Evolutionary conservation across 352 stramenopile genomes (phyloP), one percentile per base, ranked within the genome.

Genomic region (Globisporangium okanoganense): DNA sequence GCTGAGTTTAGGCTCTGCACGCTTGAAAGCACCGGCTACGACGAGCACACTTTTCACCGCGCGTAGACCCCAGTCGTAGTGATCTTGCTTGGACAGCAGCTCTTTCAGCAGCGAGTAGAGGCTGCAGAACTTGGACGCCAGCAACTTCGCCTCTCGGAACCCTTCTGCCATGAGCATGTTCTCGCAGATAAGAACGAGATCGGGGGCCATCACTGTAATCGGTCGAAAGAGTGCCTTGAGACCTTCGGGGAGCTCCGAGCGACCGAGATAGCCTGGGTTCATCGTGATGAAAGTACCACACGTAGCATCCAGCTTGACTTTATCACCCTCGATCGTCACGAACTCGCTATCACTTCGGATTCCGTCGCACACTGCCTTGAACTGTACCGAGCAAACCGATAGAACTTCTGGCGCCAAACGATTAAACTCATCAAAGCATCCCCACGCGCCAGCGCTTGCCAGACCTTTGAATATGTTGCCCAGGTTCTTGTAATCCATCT

Each of bases 131-230:
- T 98, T 98, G 44, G 88, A 92, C 5, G 95, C 94, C 5, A 98
- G 75, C 14, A 90, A 52, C 64, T 98, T 98, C 8, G 93, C 92
- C 45, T 97, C 79, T 59, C 89, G 83, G 66, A 98, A 98, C 2
- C 95, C 95, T 65, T 98, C 90, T 14, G 92, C 93, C 94, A 98
- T 98, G 16, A 98, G 80, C 91, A 98, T 98, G 61, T 98, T 98
- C 73, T 98, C 95, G 59, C 91, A 98, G 49, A 98, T 98, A 16
- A 98, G 76, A 10, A 98, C 88, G n/a, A 98, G 74, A 61, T 98
- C 93, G 0, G 95, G 95, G 10, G 97, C 88, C 91, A 98, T 98
- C 29, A 98, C 92, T 1, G 93, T 98, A 69, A 98, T 98, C 0
- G 95, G 94, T 35, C 95, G 87, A 58, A 98, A 98, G 0, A 98